phyloP scores from a whole-genome alignment of 2,329 filamentous ascomycete species.

The Phialocephala sp. region DNA sequence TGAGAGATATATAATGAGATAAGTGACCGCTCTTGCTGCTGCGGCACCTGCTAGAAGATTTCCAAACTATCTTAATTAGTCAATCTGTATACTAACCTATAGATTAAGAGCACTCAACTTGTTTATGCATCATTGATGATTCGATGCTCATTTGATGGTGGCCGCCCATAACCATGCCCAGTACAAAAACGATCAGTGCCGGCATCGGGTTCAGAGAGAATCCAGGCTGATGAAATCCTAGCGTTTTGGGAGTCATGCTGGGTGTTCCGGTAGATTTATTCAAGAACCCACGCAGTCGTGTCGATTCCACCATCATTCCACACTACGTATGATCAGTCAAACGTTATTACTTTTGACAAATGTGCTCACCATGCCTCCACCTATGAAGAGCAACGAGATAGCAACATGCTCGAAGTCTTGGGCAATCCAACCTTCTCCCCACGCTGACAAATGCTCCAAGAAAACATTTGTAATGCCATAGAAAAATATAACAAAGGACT shows the following conservation, averaged over 20 bases:
- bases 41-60: background rate
- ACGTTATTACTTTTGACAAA: no score
- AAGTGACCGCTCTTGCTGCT: background rate
- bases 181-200: background rate
- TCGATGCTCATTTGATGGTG: background rate
- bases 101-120: no score
- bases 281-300: background rate
- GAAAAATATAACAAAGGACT: background rate
- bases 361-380: conserved; percentile 5
- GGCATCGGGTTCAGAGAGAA: background rate
- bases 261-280: no score
- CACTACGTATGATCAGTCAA: no score
- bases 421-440: background rate
- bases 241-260: no score
- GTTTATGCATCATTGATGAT: conserved; percentile 8
- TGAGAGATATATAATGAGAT: background rate
- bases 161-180: background rate
- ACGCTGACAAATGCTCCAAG: background rate
- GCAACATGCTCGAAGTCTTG: conserved; percentile 6
- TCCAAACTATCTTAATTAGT: background rate
- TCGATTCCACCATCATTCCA: background rate
- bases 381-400: background rate
- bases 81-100: no score
- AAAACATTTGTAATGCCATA: conserved; percentile 6
- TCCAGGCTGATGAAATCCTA: no score